Evolutionary conservation across 768 basidiomycete genomes (phyloP).

Genomic region (Podaxis sp.): DNA sequence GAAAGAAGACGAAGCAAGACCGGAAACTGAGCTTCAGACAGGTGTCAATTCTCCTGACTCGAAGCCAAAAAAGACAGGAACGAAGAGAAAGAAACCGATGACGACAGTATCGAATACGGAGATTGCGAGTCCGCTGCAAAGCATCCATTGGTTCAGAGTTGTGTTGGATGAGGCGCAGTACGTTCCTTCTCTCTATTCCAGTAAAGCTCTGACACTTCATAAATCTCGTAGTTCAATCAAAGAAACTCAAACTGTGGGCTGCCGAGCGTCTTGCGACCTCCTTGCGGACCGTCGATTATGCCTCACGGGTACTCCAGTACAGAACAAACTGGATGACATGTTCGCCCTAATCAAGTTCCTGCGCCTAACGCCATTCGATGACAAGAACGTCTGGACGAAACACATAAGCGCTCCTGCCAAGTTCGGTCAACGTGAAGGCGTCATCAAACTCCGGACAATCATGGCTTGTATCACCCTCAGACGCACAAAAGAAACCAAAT

Average conservation of each 20-base stretch:
- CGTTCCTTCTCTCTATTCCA: constrained; percentile 34
- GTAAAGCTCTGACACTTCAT: constrained; percentile 8
- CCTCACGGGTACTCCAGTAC: constrained; percentile 97
- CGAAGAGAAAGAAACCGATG: constrained; percentile 62
- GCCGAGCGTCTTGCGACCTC: constrained; percentile 93
- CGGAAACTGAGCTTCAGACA: neutral
- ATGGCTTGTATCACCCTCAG: constrained; percentile 97
- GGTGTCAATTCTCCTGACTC: constrained; percentile 40
- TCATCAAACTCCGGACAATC: constrained; percentile 92
- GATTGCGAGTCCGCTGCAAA: constrained; percentile 81
- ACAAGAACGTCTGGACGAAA: constrained; percentile 91
- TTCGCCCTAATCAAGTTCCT: constrained; percentile 97
- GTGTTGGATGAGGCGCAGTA: constrained; percentile 96
- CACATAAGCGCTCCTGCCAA: constrained; percentile 93
- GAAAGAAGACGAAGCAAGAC: constrained; percentile 47
- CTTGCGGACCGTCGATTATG: constrained; percentile 91
- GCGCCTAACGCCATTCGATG: constrained; percentile 87
- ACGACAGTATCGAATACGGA: constrained; percentile 36
- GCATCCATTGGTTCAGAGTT: constrained; percentile 94
- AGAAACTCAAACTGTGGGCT: constrained; percentile 91
- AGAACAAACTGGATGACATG: constrained; percentile 98
- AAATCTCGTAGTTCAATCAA: constrained; percentile 79
- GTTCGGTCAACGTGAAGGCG: constrained; percentile 84
- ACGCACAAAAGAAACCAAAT: constrained; percentile 89
- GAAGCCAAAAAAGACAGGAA: constrained; percentile 65